Base-by-base conservation (phyloP, 2,329 filamentous ascomycete genomes). In the Cercospora zeina region DNA sequence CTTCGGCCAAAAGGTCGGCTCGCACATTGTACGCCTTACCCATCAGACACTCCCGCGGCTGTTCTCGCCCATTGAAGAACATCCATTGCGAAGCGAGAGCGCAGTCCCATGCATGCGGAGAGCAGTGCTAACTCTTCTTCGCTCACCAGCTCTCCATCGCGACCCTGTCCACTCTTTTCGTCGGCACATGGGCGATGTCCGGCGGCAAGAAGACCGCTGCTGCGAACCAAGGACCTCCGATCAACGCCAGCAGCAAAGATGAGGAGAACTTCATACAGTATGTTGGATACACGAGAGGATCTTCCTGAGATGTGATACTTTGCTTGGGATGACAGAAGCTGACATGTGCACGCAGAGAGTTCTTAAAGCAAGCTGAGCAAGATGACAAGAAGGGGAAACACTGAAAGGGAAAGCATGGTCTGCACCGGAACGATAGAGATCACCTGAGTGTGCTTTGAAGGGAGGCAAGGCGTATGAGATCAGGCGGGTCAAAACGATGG, bases 241-340 rank as follows among this genome's bases (percentile, higher is more conserved):
- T 87, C 77, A 85, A 86, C 73, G 85, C 86, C 58, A 79, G 80
- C 71, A 87, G 83, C 79, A 86, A 86, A 77, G 85, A 87, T 69
- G 86, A 88, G 79, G 86, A 87, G 79, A 82, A 82, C 72, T 88
- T 88, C 76, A 85, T 88, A 73, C 83, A 87, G 86, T 88, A 83
- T 66, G 83, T 80, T 6, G 51, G 3, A 19, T 54, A 13, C 9
- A 11, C 13, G 34, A 4, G 33, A 11, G 1, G 4, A 0, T 54
- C 9, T 21, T 39, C 4, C 33, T 42, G 54, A 24, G 30, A 21
- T 7, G 6, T 14, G 0, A 4, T 24, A 16, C 10, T 11, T 27
- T 3, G 9, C 11, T 1, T 11, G 34, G 19, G 1, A 24, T n/a
- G 21, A 13, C 24, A 24, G 21, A 34, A 24, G 39, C 64, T 65